A percentile compares a stretch with the other conserved stretches of the same genome.
Conservation (phyloP, 768 basidiomycete species). For the Bullera alba region DNA sequence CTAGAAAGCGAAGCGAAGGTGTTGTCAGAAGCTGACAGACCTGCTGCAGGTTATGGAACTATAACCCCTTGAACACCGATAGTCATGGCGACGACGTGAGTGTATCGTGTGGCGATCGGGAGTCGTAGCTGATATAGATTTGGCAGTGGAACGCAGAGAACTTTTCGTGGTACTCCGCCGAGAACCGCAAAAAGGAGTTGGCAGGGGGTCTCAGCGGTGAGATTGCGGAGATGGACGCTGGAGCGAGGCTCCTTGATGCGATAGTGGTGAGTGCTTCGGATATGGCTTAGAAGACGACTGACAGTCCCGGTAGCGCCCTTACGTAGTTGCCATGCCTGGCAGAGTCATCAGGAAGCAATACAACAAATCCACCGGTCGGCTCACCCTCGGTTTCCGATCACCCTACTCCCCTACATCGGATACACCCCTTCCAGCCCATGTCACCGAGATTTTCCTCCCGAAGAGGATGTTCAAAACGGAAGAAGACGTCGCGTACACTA, state of each 20-base stretch:
- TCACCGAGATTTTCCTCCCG: conserved; percentile 39
- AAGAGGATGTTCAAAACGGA: conserved; percentile 10
- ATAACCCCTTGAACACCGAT: conserved; percentile 82
- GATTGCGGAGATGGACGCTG: conserved; percentile 63
- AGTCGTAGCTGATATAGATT: neutral
- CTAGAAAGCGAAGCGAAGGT: neutral
- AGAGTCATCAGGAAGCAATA: conserved; percentile 64
- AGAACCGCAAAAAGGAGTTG: conserved; percentile 16
- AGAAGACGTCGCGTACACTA: neutral
- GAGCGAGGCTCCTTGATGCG: conserved; percentile 66
- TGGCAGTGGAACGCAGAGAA: conserved; percentile 87
- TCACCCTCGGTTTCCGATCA: too few relatives aligned
- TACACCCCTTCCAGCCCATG: conserved; percentile 2
- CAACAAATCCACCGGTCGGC: conserved; percentile 18
- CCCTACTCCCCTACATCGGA: neutral
- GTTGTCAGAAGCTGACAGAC: neutral
- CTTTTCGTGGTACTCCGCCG: conserved; percentile 80
- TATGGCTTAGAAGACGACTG: neutral
- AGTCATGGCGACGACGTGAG: conserved; percentile 57
- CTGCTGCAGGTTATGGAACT: conserved; percentile 82
- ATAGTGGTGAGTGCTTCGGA: conserved; percentile 53
- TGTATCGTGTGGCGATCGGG: neutral
- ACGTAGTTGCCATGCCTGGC: conserved; percentile 83
- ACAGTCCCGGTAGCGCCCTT: conserved; percentile 57
- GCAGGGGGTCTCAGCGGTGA: conserved; percentile 1